phyloP scores from a whole-genome alignment of 345 rosid genomes.

The Lepidium sativum region DNA sequence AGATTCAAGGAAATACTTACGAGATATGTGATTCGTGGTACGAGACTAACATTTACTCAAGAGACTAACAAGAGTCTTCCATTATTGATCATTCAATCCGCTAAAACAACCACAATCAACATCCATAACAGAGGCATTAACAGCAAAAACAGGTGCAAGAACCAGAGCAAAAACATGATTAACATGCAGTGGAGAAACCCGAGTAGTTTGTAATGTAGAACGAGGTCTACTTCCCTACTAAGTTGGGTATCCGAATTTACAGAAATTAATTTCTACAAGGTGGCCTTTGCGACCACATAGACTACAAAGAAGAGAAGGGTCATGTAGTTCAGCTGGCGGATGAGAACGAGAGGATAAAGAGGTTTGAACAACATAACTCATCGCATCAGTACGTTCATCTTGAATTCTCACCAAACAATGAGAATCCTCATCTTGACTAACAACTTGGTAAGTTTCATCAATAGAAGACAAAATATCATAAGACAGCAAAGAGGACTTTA shows the following conservation, averaged over 20 bases:
- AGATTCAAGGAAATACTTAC: background rate
- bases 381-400: background rate
- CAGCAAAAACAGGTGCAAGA: background rate
- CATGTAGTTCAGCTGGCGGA: accelerated
- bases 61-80: background rate
- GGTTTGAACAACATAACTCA: background rate
- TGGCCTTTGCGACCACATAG: background rate
- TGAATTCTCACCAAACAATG: too few relatives aligned
- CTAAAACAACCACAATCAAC: background rate
- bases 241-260: background rate
- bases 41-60: background rate
- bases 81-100: background rate
- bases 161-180: background rate
- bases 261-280: background rate
- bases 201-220: too few relatives aligned
- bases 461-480: too few relatives aligned
- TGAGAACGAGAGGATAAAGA: background rate
- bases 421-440: too few relatives aligned
- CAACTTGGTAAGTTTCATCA: too few relatives aligned
- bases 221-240: background rate
- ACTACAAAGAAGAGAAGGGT: background rate
- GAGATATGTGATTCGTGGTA: background rate
- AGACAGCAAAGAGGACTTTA: too few relatives aligned
- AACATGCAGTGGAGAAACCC: too few relatives aligned
- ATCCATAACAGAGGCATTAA: accelerated